phyloP scores from a whole-genome alignment of 1,139 yeast species.

The Kodamaea derodonti region DNA sequence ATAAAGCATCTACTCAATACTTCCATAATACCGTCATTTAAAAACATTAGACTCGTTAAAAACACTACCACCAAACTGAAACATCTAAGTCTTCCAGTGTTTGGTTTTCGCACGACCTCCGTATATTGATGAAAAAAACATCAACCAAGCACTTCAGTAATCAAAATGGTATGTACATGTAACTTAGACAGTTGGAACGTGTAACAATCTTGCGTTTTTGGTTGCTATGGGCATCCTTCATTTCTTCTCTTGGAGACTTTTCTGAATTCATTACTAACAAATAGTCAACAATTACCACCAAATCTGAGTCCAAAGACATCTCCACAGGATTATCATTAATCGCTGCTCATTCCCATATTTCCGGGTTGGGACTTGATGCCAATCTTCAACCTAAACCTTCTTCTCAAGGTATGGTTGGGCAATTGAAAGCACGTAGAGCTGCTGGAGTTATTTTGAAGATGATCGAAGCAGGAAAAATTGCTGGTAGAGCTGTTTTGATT shows the following conservation, averaged over 20 bases:
- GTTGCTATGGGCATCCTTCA: neutral
- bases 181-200: neutral
- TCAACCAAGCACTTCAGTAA: neutral
- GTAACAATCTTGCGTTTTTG: neutral
- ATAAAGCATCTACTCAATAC: too few relatives aligned
- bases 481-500: slow-evolving; percentile 91
- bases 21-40: too few relatives aligned
- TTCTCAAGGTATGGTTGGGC: slow-evolving; percentile 98
- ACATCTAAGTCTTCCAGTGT: too few relatives aligned
- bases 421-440: slow-evolving; percentile 88
- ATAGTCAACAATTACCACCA: slow-evolving; percentile 26
- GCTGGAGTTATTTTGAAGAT: slow-evolving; percentile 91
- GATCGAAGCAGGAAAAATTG: slow-evolving; percentile 91
- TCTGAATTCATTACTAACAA: neutral
- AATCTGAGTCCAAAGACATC: slow-evolving; percentile 40
- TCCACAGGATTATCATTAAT: slow-evolving; percentile 61
- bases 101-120: neutral
- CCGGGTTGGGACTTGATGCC: slow-evolving; percentile 92
- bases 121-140: neutral
- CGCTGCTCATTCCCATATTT: slow-evolving; percentile 96
- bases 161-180: slow-evolving; percentile 7
- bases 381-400: slow-evolving; percentile 75
- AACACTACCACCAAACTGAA: too few relatives aligned
- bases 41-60: too few relatives aligned
- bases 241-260: neutral